Conservation (phyloP, 495 filamentous ascomycete species). For the Annulohypoxylon stygium region DNA sequence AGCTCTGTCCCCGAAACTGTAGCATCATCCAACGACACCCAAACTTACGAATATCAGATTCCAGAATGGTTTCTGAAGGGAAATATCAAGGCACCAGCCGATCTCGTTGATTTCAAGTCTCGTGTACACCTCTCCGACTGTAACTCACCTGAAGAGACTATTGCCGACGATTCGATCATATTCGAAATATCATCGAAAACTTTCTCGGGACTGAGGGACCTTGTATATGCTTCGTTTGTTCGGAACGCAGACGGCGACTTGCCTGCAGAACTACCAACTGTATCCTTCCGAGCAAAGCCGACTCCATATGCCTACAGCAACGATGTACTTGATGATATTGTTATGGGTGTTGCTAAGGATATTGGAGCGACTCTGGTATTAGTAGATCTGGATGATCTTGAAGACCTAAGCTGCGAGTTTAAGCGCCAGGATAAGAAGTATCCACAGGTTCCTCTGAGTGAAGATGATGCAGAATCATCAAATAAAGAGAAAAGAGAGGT, state of each 20-base stretch:
- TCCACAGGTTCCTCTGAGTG: not conserved
- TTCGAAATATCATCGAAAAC: not conserved
- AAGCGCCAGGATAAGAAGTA: not conserved
- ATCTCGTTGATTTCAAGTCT: not conserved
- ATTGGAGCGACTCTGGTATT: not conserved
- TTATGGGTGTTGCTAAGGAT: not conserved
- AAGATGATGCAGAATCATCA: not conserved
- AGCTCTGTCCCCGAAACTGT: not conserved
- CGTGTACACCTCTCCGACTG: not conserved
- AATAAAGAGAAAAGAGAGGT: not conserved
- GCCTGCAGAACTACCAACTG: not conserved
- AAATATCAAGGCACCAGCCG: not conserved
- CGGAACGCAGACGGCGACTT: not conserved
- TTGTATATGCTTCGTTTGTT: not conserved
- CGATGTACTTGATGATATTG: not conserved
- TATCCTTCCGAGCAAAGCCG: not conserved
- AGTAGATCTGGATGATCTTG: not conserved
- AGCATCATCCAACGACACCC: not conserved
- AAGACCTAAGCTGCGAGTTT: not conserved
- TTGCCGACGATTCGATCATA: not conserved
- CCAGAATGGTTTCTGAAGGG: slow-evolving; percentile 4
- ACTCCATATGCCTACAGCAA: not conserved
- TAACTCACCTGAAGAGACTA: not conserved
- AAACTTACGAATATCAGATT: not conserved
- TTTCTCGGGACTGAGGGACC: not conserved